Evolutionary conservation across 768 basidiomycete genomes (phyloP), one percentile per base, ranked within the genome.

Genomic region (Mycena indigotica): DNA sequence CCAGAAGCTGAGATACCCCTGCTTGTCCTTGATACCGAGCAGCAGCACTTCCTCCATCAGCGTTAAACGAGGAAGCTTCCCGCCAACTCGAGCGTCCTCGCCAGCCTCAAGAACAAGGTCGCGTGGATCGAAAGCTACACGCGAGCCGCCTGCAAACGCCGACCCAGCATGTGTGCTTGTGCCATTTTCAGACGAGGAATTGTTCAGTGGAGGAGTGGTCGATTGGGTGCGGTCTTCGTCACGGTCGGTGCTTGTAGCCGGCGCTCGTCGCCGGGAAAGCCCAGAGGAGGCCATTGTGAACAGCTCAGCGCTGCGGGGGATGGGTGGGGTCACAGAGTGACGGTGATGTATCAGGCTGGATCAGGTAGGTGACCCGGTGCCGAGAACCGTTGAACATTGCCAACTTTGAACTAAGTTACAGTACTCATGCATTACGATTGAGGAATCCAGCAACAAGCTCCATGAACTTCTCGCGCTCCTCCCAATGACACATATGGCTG

Each of bases 1-100:
- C 96, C 96, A 98, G 71, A 98, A 98, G 1, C 94, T 96, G 35
- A 98, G 85, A 73, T 98, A 97, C 30, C 95, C 95, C 78, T 96
- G 94, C 69, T 95, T 95, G 76, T 98, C 97, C 72, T 98, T 98
- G 56, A 99, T 77, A 3, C 97, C 97, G 13, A 99, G 75, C 55
- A 99, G 73, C 59, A 98, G 76, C 5, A 99, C 87, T 77, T 99
- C 97, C 77, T 99, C 97, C 91, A 98, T 91, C 55, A 99, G 82
- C 24, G 97, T 99, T 65, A 99, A 76, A 56, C 80, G 80, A 2
- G 97, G 97, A 72, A 89, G 81, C 72, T 83, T 86, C 19, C 88
- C 89, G 3, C 88, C 87, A 55, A 82, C 67, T 53, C 78, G 80
- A n/a, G 70, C 78, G 60, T 87, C 85, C 64, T 88, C 84, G 44